Percentiles rank a stretch among this genome's conserved stretches.
phyloP scores from a whole-genome alignment of 2,329 filamentous ascomycete species.

The Metarhizium robertsii region DNA sequence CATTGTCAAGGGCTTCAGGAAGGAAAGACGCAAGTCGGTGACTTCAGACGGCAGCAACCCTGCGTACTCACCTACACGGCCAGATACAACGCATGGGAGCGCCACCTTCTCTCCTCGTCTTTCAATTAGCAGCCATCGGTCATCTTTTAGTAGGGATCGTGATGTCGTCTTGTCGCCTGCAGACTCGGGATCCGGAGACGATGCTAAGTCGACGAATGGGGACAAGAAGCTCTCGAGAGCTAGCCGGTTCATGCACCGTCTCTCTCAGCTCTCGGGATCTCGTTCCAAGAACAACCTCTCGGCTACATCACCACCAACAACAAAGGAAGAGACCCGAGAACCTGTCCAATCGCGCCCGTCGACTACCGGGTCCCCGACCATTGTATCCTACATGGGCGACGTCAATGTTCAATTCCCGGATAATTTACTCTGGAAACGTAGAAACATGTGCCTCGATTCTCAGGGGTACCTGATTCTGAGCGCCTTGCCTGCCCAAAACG shows the following conservation, averaged over 20 bases:
- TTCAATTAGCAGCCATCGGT: slow-evolving; percentile 55
- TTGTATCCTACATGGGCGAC: slow-evolving; percentile 68
- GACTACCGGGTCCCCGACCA: slow-evolving; percentile 24
- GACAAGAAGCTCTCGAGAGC: slow-evolving; percentile 43
- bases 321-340: slow-evolving; percentile 33
- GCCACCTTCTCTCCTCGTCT: slow-evolving; percentile 42
- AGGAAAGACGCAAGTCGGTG: slow-evolving; percentile 45
- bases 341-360: slow-evolving; percentile 14
- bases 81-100: slow-evolving; percentile 36
- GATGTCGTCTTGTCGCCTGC: slow-evolving; percentile 31
- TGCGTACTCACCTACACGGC: slow-evolving; percentile 36
- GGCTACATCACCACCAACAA: slow-evolving; percentile 38
- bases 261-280: slow-evolving; percentile 43
- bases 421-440: slow-evolving; percentile 90
- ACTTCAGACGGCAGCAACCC: slow-evolving; percentile 26
- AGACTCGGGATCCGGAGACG: slow-evolving; percentile 36
- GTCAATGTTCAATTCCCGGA: slow-evolving; percentile 97
- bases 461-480: slow-evolving; percentile 77
- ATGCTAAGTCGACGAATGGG: slow-evolving; percentile 29
- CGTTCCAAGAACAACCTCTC: slow-evolving; percentile 35
- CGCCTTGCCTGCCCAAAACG: slow-evolving; percentile 45
- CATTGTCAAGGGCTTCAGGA: slow-evolving; percentile 52
- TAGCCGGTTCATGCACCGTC: slow-evolving; percentile 48
- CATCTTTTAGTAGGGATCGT: slow-evolving; percentile 38
- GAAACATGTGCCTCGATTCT: slow-evolving; percentile 77